These are phyloP conservation scores for Diaporthe ampelina DNA, from an alignment of 2,329 filamentous ascomycete genomes.

Conservation along the genomic window DNA sequence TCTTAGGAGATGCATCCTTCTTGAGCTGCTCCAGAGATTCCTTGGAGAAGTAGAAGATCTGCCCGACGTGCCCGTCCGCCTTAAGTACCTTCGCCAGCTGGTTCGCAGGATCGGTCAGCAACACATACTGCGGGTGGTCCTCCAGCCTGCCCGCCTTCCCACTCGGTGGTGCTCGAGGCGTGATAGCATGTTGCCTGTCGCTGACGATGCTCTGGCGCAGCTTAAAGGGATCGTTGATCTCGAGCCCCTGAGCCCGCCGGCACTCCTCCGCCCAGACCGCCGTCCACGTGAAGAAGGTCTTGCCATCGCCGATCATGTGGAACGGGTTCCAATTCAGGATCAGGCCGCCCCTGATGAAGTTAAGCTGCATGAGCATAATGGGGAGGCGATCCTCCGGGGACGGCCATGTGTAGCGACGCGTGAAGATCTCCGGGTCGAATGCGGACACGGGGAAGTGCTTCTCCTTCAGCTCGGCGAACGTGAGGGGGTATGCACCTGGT, in stretches of 20 bases:
- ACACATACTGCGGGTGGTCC: slow-evolving; percentile 51
- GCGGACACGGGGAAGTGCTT: slow-evolving; percentile 47
- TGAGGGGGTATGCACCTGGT: slow-evolving; percentile 44
- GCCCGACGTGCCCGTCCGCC: slow-evolving; percentile 49
- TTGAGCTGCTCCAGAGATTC: slow-evolving; percentile 50
- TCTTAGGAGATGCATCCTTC: slow-evolving; percentile 48
- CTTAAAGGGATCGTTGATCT: slow-evolving; percentile 44
- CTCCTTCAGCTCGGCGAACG: slow-evolving; percentile 47
- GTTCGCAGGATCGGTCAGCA: slow-evolving; percentile 49
- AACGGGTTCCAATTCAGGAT: slow-evolving; percentile 48
- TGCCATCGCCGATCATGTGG: slow-evolving; percentile 53
- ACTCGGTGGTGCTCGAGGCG: slow-evolving; percentile 46
- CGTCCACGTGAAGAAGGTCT: slow-evolving; percentile 50
- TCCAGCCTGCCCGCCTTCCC: slow-evolving; percentile 46
- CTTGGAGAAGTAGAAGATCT: slow-evolving; percentile 51
- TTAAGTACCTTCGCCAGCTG: slow-evolving; percentile 51
- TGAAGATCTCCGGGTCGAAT: slow-evolving; percentile 45
- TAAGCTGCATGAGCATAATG: slow-evolving; percentile 46
- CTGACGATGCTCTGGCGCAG: slow-evolving; percentile 48
- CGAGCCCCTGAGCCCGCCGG: slow-evolving; percentile 48
- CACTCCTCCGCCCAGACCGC: slow-evolving; percentile 54
- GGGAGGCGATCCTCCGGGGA: slow-evolving; percentile 43
- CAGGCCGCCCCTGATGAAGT: slow-evolving; percentile 50
- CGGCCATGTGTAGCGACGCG: slow-evolving; percentile 48
- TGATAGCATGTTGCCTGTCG: slow-evolving; percentile 48